A percentile compares a stretch with the other conserved stretches of the same genome.
Evolutionary conservation across 2,329 filamentous ascomycete species (phyloP).

Genomic region (Polychaeton citri): DNA sequence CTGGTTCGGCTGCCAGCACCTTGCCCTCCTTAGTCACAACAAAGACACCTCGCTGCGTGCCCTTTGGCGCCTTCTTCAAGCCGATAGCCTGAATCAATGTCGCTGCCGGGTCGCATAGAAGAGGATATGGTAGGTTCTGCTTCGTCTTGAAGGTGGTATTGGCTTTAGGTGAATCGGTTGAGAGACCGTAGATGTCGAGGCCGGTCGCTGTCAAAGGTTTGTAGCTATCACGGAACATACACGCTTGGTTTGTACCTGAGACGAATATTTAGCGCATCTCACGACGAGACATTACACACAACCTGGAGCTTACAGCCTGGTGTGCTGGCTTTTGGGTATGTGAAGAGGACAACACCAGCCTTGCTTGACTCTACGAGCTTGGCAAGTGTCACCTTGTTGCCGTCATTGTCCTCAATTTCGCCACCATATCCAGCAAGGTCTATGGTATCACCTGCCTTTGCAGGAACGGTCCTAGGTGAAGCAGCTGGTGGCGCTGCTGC

Average conservation of each 20-base stretch:
- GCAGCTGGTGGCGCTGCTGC: slow-evolving; percentile 2
- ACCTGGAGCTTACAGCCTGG: slow-evolving; percentile 87
- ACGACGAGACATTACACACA: too few relatives aligned
- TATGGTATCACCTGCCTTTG: slow-evolving; percentile 38
- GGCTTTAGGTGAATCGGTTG: slow-evolving; percentile 72
- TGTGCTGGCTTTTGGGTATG: slow-evolving; percentile 88
- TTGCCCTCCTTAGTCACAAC: slow-evolving; percentile 57
- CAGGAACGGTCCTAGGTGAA: slow-evolving; percentile 8
- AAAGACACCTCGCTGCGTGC: slow-evolving; percentile 77
- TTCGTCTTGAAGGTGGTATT: slow-evolving; percentile 90
- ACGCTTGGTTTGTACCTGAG: slow-evolving; percentile 81
- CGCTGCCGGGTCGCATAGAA: slow-evolving; percentile 68
- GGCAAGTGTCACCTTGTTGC: slow-evolving; percentile 64
- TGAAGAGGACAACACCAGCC: slow-evolving; percentile 80
- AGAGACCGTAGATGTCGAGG: slow-evolving; percentile 80
- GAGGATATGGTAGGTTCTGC: slow-evolving; percentile 74
- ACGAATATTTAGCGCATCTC: neutral
- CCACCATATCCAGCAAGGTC: slow-evolving; percentile 44
- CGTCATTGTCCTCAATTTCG: slow-evolving; percentile 76
- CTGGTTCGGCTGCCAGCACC: slow-evolving; percentile 60
- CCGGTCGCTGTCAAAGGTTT: slow-evolving; percentile 61
- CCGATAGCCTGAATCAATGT: slow-evolving; percentile 75
- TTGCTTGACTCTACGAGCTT: slow-evolving; percentile 71
- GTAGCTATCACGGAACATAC: slow-evolving; percentile 83
- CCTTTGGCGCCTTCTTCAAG: slow-evolving; percentile 71